A percentile compares a stretch with the other conserved stretches of the same genome.
These are phyloP conservation scores for Cladosporium sp. DNA, from an alignment of 2,329 filamentous ascomycete species.

Conservation along the genomic window DNA sequence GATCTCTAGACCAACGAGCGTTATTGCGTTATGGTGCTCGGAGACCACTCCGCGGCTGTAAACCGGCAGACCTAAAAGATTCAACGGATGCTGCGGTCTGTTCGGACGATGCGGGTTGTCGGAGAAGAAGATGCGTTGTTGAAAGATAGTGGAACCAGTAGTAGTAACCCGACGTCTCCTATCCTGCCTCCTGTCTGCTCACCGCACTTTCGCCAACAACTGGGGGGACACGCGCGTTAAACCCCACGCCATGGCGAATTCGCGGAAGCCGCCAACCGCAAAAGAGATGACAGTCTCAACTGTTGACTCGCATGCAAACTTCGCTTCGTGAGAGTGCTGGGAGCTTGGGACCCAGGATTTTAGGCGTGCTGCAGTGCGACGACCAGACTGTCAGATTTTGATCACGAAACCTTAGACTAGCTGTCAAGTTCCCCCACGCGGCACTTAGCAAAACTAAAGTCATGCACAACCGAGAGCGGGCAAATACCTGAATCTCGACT, in stretches of 20 bases:
- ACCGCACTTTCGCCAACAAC: conserved; percentile 7
- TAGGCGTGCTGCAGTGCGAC: background rate
- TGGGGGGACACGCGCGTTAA: background rate
- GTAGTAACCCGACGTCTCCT: background rate
- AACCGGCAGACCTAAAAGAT: background rate
- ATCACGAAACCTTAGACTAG: background rate
- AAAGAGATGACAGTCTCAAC: background rate
- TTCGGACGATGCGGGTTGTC: background rate
- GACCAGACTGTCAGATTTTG: background rate
- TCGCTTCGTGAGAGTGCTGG: background rate
- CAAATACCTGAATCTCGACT: background rate
- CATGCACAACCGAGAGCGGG: background rate
- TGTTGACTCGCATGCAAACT: background rate
- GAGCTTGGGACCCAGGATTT: background rate
- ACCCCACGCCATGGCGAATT: background rate
- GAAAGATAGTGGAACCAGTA: background rate
- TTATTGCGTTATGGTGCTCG: background rate
- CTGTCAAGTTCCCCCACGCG: background rate
- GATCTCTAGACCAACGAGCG: background rate
- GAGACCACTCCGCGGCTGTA: background rate
- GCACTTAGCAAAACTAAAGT: background rate
- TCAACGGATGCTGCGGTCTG: conserved; percentile 1
- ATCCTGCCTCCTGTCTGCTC: background rate
- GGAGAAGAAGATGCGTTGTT: background rate
- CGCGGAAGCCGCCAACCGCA: background rate